These are phyloP conservation scores for Ophiocordyceps robertsii DNA, from an alignment of 2,329 filamentous ascomycete genomes.

Conservation along the genomic window DNA sequence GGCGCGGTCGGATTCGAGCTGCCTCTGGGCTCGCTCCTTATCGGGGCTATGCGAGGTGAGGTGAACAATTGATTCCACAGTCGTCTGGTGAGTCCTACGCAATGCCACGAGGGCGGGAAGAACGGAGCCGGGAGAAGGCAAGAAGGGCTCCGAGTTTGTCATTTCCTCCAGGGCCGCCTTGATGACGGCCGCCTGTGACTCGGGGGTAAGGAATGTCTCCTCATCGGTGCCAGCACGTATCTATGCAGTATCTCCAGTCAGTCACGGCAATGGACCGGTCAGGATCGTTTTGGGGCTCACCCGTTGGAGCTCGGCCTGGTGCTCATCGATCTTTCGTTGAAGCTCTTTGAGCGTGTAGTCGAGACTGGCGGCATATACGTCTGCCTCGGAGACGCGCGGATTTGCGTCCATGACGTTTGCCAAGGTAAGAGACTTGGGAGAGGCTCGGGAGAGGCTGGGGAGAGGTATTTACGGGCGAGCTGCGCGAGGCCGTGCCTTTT, in stretches of 20 bases:
- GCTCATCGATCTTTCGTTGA: slow-evolving; percentile 40
- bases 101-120: slow-evolving; percentile 60
- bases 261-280: too few relatives aligned
- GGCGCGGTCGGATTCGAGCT: slow-evolving; percentile 36
- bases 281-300: slow-evolving; percentile 14
- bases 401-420: slow-evolving; percentile 10
- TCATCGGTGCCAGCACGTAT: slow-evolving; percentile 4
- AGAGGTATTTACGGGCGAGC: neutral
- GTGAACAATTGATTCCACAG: slow-evolving; percentile 49
- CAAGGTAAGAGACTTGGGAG: too few relatives aligned
- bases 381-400: slow-evolving; percentile 11
- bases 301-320: slow-evolving; percentile 34
- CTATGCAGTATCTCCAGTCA: neutral
- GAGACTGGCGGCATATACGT: slow-evolving; percentile 32
- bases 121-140: slow-evolving; percentile 54
- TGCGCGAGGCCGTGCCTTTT: too few relatives aligned
- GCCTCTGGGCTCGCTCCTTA: slow-evolving; percentile 28
- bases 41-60: slow-evolving; percentile 31
- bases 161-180: slow-evolving; percentile 54
- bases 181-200: slow-evolving; percentile 29
- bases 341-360: slow-evolving; percentile 57
- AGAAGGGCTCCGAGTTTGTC: slow-evolving; percentile 45
- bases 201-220: slow-evolving; percentile 12
- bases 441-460: too few relatives aligned
- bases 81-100: slow-evolving; percentile 50